Evolutionary conservation across 164 flowering plant genomes (phyloP).

Genomic region (Vitis vinifera): DNA sequence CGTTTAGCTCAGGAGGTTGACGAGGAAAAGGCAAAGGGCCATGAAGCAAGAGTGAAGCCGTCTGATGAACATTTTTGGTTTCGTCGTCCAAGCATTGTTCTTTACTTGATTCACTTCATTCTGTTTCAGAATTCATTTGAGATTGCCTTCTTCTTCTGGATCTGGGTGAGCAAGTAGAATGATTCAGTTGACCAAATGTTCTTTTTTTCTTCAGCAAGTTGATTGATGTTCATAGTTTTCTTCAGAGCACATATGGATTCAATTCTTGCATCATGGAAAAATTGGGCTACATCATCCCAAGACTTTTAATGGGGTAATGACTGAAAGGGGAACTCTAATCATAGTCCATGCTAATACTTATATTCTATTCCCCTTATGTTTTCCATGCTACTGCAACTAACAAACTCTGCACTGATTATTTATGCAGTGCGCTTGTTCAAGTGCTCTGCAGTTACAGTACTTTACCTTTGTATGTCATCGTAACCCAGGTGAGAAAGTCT

Average conservation of each 20-base stretch:
- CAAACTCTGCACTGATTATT: background rate
- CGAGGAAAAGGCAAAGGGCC: conserved; percentile 8
- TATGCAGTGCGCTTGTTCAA: conserved; percentile 40
- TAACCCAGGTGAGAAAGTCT: conserved; percentile 35
- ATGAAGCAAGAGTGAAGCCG: conserved; percentile 47
- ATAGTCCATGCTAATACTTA: background rate
- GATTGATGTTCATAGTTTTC: background rate
- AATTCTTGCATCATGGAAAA: conserved; percentile 73
- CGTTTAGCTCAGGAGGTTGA: conserved; percentile 54
- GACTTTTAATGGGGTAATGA: conserved; percentile 67
- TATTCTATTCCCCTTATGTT: too few relatives aligned
- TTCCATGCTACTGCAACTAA: too few relatives aligned
- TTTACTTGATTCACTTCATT: conserved; percentile 72
- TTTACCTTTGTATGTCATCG: conserved; percentile 41
- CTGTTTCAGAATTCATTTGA: conserved; percentile 83
- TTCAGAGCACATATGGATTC: conserved; percentile 46
- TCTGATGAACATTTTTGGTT: conserved; percentile 91
- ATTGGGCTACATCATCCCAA: conserved; percentile 48
- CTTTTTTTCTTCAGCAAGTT: background rate
- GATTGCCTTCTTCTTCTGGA: conserved; percentile 89
- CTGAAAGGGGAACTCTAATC: background rate
- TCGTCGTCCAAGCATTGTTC: conserved; percentile 55
- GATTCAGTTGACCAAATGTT: background rate
- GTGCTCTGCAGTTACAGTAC: conserved; percentile 53
- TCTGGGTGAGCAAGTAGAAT: conserved; percentile 44